Conservation (phyloP, 2,329 filamentous ascomycete genomes). For the Coniochaeta hoffmannii region DNA sequence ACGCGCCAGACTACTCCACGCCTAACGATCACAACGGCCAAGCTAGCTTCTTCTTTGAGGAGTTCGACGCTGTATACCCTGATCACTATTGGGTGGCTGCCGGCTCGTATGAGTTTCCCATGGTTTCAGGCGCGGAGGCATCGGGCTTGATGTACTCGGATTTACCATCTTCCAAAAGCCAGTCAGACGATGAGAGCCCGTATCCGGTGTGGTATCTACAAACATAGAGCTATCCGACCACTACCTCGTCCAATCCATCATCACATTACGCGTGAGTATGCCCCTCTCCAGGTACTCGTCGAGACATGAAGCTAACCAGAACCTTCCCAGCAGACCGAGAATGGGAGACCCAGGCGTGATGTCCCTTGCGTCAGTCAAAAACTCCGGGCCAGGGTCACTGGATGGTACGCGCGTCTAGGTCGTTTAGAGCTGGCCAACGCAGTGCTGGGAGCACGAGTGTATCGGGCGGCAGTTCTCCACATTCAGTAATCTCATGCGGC, state of each 20-base stretch:
- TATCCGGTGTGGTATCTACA: constrained; percentile 26
- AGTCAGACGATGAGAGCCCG: constrained; percentile 22
- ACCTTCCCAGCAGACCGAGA: constrained; percentile 8
- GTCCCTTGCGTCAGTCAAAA: constrained; percentile 20
- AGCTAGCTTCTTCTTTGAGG: too few relatives aligned
- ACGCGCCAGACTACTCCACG: too few relatives aligned
- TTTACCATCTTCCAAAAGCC: constrained; percentile 44
- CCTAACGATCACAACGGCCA: too few relatives aligned
- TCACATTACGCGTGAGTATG: constrained; percentile 23
- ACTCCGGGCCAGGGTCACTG: constrained; percentile 22
- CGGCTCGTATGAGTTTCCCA: too few relatives aligned
- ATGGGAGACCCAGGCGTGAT: constrained; percentile 18
- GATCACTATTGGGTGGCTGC: too few relatives aligned
- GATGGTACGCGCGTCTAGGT: constrained; percentile 48
- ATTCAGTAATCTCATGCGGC: constrained; percentile 87
- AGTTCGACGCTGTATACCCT: too few relatives aligned
- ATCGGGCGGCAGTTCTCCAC: constrained; percentile 94
- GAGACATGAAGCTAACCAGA: constrained; percentile 5
- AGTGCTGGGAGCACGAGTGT: constrained; percentile 96
- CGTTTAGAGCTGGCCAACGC: constrained; percentile 71
- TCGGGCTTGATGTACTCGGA: constrained; percentile 33
- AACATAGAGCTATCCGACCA: constrained; percentile 22
- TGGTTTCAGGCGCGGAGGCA: too few relatives aligned
- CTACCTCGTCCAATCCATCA: constrained; percentile 18
- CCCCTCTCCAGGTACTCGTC: neutral